Evolutionary conservation across 1,284 basidiomycete species (phyloP), one percentile per base, ranked within the genome.

Genomic region (Heterobasidion occidentale): DNA sequence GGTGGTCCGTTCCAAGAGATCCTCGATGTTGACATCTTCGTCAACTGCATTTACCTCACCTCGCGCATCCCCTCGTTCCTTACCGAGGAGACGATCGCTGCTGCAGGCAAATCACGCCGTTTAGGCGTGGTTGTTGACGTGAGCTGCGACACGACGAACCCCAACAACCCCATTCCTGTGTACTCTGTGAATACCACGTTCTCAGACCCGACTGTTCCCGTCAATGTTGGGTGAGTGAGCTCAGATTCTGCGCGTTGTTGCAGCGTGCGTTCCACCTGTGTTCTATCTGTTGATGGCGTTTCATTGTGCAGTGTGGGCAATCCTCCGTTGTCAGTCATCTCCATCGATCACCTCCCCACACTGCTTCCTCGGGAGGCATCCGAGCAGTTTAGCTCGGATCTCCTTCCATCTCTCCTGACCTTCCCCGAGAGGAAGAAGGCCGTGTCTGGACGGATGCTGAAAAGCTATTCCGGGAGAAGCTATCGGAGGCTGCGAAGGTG

Each of bases 41-140:
- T 99, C 79, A 99, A 99, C 79, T 99, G 97, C 83, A 99, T 99
- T 73, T 99, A 99, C 75, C 88, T 99, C 59, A 88, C 85, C 53
- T 83, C 88, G 54, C 77, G 83, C 61, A 99, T 99, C 64, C 94
- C 95, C 14, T 81, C 90, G 54, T 99, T 99, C 74, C 62, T 99
- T 59, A 90, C 89, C 11, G 71, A 72, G 45, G 86, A 93, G 51
- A 84, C 84, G 62, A 88, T 98, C 64, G 73, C 75, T 27, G 76
- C 77, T 20, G 92, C 90, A 11, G 94, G 94, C 27, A 71, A 75
- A 54, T 63, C 73, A 19, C 81, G 97, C 60, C 78, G 82, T 55
- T 74, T 99, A 58, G 80, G 85, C 38, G 86, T 95, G 47, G 86
- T 99, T 52, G 96, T 99, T 45, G 97, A 99, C 70, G 97, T 99